Evolutionary conservation across 129 eudicot genomes (phyloP).

Genomic region (Lactuca saligna): DNA sequence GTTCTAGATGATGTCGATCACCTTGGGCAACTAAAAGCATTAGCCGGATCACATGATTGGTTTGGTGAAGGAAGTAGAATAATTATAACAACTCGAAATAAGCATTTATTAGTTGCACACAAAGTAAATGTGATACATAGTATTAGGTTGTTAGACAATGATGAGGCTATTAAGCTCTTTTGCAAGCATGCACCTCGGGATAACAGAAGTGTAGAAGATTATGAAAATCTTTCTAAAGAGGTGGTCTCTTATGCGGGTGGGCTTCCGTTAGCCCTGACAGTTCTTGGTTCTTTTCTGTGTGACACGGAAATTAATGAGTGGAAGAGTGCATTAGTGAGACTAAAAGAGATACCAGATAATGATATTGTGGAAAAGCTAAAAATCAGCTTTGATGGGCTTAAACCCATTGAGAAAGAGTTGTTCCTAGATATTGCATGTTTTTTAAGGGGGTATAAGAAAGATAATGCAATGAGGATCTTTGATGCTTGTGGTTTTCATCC

Average conservation of each 20-base stretch:
- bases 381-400: no score
- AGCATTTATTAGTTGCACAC: slow-evolving; percentile 1
- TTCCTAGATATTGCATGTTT: not conserved
- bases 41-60: slow-evolving; percentile 15
- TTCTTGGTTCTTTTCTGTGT: not conserved
- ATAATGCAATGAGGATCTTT: not conserved
- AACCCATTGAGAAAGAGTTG: no score
- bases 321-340: slow-evolving; percentile 2
- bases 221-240: slow-evolving; percentile 1
- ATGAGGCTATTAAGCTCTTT: no score
- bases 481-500: slow-evolving; percentile 9
- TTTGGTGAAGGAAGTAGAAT: slow-evolving; percentile 28
- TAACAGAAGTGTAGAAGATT: not conserved
- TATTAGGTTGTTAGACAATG: no score
- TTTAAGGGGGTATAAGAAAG: not conserved
- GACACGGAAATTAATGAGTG: slow-evolving; percentile 2
- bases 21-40: slow-evolving; percentile 7
- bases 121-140: no score
- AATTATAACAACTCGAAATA: slow-evolving; percentile 27
- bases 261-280: no score
- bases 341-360: not conserved
- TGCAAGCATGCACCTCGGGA: not conserved
- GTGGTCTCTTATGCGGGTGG: not conserved
- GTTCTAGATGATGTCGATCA: slow-evolving; percentile 35
- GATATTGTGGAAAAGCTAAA: not conserved